Evolutionary conservation across 2,329 filamentous ascomycete genomes (phyloP).

Genomic region (Arthrocladium fulminans): DNA sequence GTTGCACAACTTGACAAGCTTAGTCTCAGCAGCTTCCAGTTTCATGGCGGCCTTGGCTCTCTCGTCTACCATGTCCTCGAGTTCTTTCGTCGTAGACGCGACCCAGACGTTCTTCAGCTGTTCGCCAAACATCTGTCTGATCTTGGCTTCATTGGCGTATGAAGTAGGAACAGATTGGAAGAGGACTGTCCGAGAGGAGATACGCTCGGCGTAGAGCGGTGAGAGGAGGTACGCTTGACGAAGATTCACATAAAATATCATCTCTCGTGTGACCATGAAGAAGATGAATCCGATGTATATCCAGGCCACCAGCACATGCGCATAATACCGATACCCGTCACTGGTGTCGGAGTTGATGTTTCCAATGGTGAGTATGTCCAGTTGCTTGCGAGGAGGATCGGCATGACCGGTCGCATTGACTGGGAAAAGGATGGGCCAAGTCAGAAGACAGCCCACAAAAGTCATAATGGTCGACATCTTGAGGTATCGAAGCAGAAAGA

Average conservation of each 20-base stretch:
- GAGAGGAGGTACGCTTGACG: constrained; percentile 87
- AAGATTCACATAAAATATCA: constrained; percentile 84
- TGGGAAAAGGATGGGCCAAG: constrained; percentile 82
- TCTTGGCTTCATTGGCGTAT: constrained; percentile 67
- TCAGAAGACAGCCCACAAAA: constrained; percentile 72
- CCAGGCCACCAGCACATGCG: constrained; percentile 72
- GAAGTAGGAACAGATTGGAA: constrained; percentile 74
- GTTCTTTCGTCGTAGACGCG: constrained; percentile 62
- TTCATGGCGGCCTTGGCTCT: constrained; percentile 71
- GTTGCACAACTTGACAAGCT: constrained; percentile 72
- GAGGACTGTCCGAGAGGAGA: constrained; percentile 84
- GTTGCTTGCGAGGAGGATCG: constrained; percentile 43
- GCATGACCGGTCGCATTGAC: constrained; percentile 76
- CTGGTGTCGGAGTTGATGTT: constrained; percentile 52
- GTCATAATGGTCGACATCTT: constrained; percentile 70
- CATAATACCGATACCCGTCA: constrained; percentile 63
- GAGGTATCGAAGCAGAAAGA: constrained; percentile 80
- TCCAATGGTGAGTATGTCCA: constrained; percentile 70
- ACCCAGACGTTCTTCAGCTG: constrained; percentile 81
- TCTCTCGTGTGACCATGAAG: constrained; percentile 77
- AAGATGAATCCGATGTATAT: constrained; percentile 80
- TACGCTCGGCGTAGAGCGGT: constrained; percentile 70
- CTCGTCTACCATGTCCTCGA: constrained; percentile 73
- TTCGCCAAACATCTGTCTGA: constrained; percentile 72
- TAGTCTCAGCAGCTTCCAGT: constrained; percentile 78